Base-by-base conservation (phyloP, 768 basidiomycete species). In the Panus rudis region DNA sequence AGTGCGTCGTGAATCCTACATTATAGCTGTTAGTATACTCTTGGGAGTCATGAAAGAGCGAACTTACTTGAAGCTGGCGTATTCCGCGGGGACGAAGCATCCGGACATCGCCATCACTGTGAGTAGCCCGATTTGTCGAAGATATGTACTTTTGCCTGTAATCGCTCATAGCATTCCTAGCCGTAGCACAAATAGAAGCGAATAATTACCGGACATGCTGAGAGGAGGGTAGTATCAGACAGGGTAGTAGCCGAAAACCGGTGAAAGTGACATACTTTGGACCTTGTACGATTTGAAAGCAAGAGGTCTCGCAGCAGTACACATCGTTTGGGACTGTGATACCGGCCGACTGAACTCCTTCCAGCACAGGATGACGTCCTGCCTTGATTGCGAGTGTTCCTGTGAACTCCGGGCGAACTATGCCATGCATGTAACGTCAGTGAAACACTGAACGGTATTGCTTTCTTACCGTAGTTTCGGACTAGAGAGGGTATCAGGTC, bases 21-120 rank as follows among this genome's bases (percentile, higher is more conserved):
- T 22, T 47, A 16, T 39, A 16, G 16, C 24, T 8, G 20, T 7
- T 17, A 4, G 30, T 32, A 33, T n/a, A 47, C 12, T n/a, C 19
- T 41, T n/a, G 19, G 14, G 21, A 23, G 28, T 6, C 25, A 28
- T 32, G 8, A 31, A 22, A 20, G 24, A 37, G n/a, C 12, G 14
- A 27, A 30, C 62, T 19, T 34, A 81, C 83, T 81, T 72, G 59
- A 98, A 92, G 55, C 85, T 91, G 4, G 89, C 92, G 58, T 93
- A 98, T 58, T 89, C 84, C 0, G 91, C 92, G 1, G 96, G 92
- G 4, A 99, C 88, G 55, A 87, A 94, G 61, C 82, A 91, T 0
- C 92, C 87, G 47, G 82, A 81, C 79, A 92, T 84, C 0, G 90
- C 91, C 78, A 94, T 84, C 26, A 92, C 67, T 1, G 79, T 72